Evolutionary conservation across 2,329 filamentous ascomycete genomes (phyloP).

Genomic region (Fusarium oxysporum): DNA sequence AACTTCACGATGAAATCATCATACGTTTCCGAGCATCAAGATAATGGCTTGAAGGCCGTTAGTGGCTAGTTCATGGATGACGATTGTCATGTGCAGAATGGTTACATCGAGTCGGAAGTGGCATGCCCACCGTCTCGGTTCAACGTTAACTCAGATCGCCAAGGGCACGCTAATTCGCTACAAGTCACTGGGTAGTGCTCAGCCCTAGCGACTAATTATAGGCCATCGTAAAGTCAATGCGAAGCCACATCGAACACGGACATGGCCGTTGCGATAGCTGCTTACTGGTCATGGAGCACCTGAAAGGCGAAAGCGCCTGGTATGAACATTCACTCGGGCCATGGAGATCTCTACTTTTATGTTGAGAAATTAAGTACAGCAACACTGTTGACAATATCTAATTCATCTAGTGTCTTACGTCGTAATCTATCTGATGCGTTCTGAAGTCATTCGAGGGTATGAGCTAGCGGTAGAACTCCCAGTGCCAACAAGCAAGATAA

Average conservation of each 20-base stretch:
- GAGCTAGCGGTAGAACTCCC: neutral
- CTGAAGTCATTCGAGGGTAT: neutral
- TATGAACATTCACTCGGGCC: neutral
- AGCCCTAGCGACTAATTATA: conserved; percentile 10
- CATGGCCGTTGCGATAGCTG: neutral
- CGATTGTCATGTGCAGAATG: neutral
- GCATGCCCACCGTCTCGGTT: neutral
- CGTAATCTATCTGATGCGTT: conserved; percentile 12
- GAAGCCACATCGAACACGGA: neutral
- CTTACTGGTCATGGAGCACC: neutral
- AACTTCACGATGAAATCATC: neutral
- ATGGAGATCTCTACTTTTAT: neutral
- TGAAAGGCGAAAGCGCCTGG: neutral
- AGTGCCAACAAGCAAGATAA: conserved; percentile 7
- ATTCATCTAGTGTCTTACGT: conserved; percentile 8
- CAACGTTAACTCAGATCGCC: conserved; percentile 3
- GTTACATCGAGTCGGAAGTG: conserved; percentile 7
- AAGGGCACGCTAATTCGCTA: neutral
- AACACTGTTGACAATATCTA: neutral
- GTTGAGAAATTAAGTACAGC: neutral
- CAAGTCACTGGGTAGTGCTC: neutral
- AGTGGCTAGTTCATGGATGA: neutral
- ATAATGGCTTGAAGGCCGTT: neutral
- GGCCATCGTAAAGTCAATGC: neutral
- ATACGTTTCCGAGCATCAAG: neutral